phyloP scores from a whole-genome alignment of 495 filamentous ascomycete genomes.

The Penicillium paxilli region DNA sequence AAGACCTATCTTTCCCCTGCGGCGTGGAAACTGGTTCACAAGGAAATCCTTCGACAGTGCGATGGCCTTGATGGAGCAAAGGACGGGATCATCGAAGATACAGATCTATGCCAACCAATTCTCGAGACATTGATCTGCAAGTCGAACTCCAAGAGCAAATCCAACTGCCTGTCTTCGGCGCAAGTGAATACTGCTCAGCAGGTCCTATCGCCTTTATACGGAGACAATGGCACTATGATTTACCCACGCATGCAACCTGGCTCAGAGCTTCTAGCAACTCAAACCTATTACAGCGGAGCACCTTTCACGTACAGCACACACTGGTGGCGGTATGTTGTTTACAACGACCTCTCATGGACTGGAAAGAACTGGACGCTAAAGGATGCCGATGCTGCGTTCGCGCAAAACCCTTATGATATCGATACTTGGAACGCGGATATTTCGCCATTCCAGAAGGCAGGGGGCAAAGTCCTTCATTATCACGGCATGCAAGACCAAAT shows the following conservation, averaged over 20 bases:
- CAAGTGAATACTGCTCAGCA: slow-evolving; percentile 57
- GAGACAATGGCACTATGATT: slow-evolving; percentile 50
- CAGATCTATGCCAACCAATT: slow-evolving; percentile 57
- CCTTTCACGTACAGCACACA: slow-evolving; percentile 43
- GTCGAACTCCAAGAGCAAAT: slow-evolving; percentile 22
- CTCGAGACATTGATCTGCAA: slow-evolving; percentile 55
- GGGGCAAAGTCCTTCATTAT: slow-evolving; percentile 51
- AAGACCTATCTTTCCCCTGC: slow-evolving; percentile 51
- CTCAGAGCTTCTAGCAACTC: slow-evolving; percentile 33
- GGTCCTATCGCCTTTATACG: slow-evolving; percentile 55
- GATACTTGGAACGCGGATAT: slow-evolving; percentile 52
- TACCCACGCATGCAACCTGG: slow-evolving; percentile 57
- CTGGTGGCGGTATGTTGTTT: slow-evolving; percentile 58
- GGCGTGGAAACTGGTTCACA: slow-evolving; percentile 52
- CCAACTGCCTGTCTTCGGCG: slow-evolving; percentile 53
- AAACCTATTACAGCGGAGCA: slow-evolving; percentile 24
- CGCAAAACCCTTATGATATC: slow-evolving; percentile 48
- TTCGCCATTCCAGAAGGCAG: slow-evolving; percentile 34
- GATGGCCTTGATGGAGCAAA: slow-evolving; percentile 61
- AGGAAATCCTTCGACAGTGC: slow-evolving; percentile 64
- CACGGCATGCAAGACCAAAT: slow-evolving; percentile 49
- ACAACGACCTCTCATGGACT: slow-evolving; percentile 48
- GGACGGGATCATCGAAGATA: slow-evolving; percentile 66
- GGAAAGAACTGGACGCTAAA: slow-evolving; percentile 23
- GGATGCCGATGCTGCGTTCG: slow-evolving; percentile 28